Evolutionary conservation across 2,329 filamentous ascomycete species (phyloP).

Genomic region (Fusarium heterosporum): DNA sequence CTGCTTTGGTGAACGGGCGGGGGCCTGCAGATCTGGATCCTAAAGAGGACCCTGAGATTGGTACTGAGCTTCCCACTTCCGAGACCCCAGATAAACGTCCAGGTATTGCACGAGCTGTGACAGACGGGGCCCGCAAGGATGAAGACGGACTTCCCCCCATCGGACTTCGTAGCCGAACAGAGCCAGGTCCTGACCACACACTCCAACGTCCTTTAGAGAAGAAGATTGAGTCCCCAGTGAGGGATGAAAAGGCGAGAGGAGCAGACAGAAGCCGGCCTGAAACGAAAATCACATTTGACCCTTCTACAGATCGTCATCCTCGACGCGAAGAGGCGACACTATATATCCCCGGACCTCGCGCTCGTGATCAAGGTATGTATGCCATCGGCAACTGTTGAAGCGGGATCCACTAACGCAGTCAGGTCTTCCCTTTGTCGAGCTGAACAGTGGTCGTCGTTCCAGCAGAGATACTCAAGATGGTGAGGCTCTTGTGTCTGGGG

Average conservation of each 20-base stretch:
- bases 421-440: conserved; percentile 47
- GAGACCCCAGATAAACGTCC: conserved; percentile 9
- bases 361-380: conserved; percentile 47
- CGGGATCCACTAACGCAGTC: conserved; percentile 11
- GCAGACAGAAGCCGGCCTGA: conserved; percentile 4
- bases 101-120: conserved; percentile 13
- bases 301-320: conserved; percentile 44
- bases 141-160: conserved; percentile 24
- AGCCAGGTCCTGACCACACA: conserved; percentile 15
- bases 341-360: conserved; percentile 51
- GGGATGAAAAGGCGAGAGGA: conserved; percentile 11
- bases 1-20: conserved; percentile 25
- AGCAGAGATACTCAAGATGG: conserved; percentile 41
- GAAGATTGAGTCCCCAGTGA: background rate
- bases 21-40: conserved; percentile 5
- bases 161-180: conserved; percentile 25
- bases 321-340: conserved; percentile 45
- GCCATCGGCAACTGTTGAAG: background rate
- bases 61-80: background rate
- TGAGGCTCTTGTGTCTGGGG: background rate
- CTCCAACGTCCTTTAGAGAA: background rate
- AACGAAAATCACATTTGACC: conserved; percentile 47
- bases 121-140: conserved; percentile 11
- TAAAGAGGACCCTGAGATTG: conserved; percentile 28
- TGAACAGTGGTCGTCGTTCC: conserved; percentile 33